These are phyloP conservation scores for Annulohypoxylon bovei DNA, from an alignment of 495 filamentous ascomycete species.

Conservation along the genomic window DNA sequence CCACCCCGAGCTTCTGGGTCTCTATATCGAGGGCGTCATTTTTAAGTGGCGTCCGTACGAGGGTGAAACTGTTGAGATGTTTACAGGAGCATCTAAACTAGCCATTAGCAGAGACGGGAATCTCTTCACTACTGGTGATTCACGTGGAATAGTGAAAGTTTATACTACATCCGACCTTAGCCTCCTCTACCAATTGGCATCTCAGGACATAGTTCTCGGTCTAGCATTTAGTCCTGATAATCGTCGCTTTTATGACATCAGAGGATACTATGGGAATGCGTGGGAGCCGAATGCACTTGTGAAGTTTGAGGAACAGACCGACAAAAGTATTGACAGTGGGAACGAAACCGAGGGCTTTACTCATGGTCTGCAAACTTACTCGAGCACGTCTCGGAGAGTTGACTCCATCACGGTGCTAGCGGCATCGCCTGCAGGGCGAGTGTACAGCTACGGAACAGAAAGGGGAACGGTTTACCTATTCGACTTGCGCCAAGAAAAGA, in stretches of 20 bases:
- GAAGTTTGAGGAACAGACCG: conserved; percentile 38
- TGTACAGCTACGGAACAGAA: conserved; percentile 42
- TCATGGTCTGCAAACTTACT: not conserved
- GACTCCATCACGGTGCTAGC: conserved; percentile 38
- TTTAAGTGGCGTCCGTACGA: no score
- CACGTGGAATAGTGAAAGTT: no score
- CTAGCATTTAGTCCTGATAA: conserved; percentile 43
- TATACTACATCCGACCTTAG: no score
- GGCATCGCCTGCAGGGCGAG: conserved; percentile 30
- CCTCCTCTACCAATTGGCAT: no score
- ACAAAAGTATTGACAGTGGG: not conserved
- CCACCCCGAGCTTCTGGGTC: no score
- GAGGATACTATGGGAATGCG: conserved; percentile 42
- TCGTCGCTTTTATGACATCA: conserved; percentile 45
- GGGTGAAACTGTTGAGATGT: no score
- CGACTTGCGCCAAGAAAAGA: conserved; percentile 30
- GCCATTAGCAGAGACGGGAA: no score
- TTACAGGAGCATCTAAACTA: no score
- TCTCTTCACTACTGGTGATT: no score
- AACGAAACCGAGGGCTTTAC: not conserved
- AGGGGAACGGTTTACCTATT: conserved; percentile 32
- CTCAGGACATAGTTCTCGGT: no score
- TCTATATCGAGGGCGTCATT: no score
- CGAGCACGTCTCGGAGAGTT: conserved; percentile 11
- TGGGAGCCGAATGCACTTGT: conserved; percentile 50